A percentile compares a stretch with the other conserved stretches of the same genome.
These are phyloP conservation scores for Garcia nutans DNA, from an alignment of 345 rosid species.

Conservation along the genomic window DNA sequence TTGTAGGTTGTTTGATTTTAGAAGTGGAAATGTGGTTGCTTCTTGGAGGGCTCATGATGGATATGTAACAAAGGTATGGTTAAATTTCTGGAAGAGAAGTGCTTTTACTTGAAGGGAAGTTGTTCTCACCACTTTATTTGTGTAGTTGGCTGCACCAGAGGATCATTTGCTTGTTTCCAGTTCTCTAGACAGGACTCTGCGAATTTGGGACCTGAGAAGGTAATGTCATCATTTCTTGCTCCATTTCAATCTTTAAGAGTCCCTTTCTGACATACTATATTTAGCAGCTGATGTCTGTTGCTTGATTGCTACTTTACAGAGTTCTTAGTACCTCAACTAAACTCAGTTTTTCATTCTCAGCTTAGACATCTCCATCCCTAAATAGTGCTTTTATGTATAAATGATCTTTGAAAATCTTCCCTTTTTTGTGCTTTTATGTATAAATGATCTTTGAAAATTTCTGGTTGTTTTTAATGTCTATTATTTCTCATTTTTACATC, in stretches of 20 bases:
- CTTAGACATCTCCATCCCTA: neutral
- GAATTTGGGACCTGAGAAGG: constrained; percentile 91
- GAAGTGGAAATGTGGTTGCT: constrained; percentile 64
- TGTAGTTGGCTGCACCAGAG: constrained; percentile 81
- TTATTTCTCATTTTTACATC: neutral
- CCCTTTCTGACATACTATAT: neutral
- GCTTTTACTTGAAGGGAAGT: constrained; percentile 1
- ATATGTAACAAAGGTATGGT: constrained; percentile 72
- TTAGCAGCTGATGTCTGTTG: neutral
- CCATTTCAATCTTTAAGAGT: neutral
- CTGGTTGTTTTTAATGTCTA: too few species aligned
- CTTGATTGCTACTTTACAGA: neutral
- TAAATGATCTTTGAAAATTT: neutral
- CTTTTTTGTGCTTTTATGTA: neutral
- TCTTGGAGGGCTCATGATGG: constrained; percentile 94
- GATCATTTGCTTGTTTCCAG: constrained; percentile 87
- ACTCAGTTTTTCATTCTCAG: neutral
- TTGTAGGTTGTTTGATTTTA: constrained; percentile 71
- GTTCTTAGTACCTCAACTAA: neutral
- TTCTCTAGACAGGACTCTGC: constrained; percentile 75
- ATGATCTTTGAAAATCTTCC: neutral
- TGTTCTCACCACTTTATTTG: constrained; percentile 12
- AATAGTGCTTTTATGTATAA: neutral
- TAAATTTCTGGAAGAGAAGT: constrained; percentile 5
- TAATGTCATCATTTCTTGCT: constrained; percentile 18